Conservation (phyloP, 208 protist genomes). For the Leishmania tropica region DNA sequence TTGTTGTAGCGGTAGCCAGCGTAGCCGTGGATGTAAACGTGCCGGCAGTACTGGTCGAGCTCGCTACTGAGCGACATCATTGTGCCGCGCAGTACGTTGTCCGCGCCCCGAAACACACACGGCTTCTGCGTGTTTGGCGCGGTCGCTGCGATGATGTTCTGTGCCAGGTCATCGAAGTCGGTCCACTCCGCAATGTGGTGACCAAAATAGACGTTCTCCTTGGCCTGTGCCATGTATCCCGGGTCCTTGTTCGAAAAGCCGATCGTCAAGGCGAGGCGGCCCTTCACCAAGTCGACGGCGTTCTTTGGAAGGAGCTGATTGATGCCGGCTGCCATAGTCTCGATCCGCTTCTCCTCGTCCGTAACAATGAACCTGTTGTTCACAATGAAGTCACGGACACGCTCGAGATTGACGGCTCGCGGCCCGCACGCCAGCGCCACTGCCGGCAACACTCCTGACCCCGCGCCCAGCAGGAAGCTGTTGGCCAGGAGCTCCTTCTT, state of each 20-base stretch:
- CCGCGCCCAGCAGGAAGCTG: slow-evolving; percentile 81
- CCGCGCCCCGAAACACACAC: slow-evolving; percentile 84
- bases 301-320: slow-evolving; percentile 79
- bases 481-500: slow-evolving; percentile 75
- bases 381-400: slow-evolving; percentile 81
- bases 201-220: slow-evolving; percentile 88
- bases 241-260: slow-evolving; percentile 86
- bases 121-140: slow-evolving; percentile 85
- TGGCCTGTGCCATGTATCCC: slow-evolving; percentile 83
- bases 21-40: slow-evolving; percentile 92
- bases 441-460: slow-evolving; percentile 80
- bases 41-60: slow-evolving; percentile 89
- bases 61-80: slow-evolving; percentile 91
- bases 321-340: slow-evolving; percentile 70
- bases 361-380: slow-evolving; percentile 80
- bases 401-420: slow-evolving; percentile 70
- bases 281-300: slow-evolving; percentile 70
- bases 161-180: slow-evolving; percentile 73
- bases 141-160: slow-evolving; percentile 84
- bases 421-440: slow-evolving; percentile 81
- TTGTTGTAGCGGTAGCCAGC: slow-evolving; percentile 77
- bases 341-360: slow-evolving; percentile 74
- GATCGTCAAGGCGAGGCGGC: slow-evolving; percentile 84
- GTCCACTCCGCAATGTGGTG: slow-evolving; percentile 86
- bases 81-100: slow-evolving; percentile 88